These are phyloP conservation scores for Brassica balearica DNA, from an alignment of 441 rosid genomes.

Conservation along the genomic window DNA sequence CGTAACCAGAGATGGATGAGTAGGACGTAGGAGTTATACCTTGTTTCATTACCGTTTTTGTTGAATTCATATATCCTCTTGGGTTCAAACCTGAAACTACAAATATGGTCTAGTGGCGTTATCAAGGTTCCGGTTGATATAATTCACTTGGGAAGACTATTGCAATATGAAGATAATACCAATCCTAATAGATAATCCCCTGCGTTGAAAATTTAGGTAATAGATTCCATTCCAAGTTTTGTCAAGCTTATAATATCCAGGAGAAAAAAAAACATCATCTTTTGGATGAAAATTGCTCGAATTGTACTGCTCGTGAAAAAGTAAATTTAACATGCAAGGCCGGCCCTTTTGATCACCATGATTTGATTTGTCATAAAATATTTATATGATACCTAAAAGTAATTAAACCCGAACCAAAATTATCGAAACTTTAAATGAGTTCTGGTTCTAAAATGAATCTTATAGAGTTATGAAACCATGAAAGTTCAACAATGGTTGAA, in stretches of 20 bases:
- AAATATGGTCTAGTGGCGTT: conserved; percentile 8
- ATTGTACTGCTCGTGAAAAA: too few relatives aligned
- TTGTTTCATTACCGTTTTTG: neutral
- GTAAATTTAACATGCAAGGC: too few relatives aligned
- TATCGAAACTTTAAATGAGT: neutral
- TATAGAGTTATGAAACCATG: neutral
- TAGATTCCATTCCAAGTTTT: too few relatives aligned
- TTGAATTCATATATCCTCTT: neutral
- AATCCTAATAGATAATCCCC: neutral
- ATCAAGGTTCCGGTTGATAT: conserved; percentile 2
- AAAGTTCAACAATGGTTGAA: neutral
- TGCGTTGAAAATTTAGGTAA: too few relatives aligned
- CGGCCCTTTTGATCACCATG: too few relatives aligned
- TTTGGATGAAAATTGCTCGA: too few relatives aligned
- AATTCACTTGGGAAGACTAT: neutral
- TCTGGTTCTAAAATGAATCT: neutral
- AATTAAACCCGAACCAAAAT: neutral
- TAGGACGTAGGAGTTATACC: conserved; percentile 7
- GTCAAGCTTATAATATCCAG: too few relatives aligned
- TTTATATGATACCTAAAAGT: neutral
- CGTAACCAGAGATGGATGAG: conserved; percentile 8
- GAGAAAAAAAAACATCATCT: too few relatives aligned
- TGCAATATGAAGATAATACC: neutral
- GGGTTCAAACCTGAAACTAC: neutral
- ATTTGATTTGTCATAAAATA: too few relatives aligned